Base-by-base conservation (phyloP, 1,139 yeast genomes). In the Diutina pseudorugosa region DNA sequence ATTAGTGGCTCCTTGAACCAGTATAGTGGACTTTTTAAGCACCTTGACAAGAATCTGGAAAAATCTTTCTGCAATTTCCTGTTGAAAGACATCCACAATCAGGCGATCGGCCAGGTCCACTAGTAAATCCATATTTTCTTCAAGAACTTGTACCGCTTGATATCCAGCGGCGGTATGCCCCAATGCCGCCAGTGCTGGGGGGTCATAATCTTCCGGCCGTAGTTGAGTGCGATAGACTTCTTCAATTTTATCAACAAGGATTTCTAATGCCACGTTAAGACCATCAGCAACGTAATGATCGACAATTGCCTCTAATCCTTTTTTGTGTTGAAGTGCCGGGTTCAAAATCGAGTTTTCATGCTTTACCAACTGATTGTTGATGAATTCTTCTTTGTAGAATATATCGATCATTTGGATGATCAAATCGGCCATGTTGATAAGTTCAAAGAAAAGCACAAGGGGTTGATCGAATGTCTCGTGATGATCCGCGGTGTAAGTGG, bases 231-330 rank as follows among this genome's bases (percentile, higher is more conserved):
- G 57, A 53, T 67, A 74, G 3, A 70, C 68, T 36, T 65, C 63
- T 47, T 73, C 79, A 42, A 91, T 80, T 63, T 91, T 95, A 58
- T 80, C 83, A 66, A 90, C 83, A 51, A 93, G 73, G 9, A 90
- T 91, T 58, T 88, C 95, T 50, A 93, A 88, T 50, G 98, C 96
- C 18, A 87, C 77, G 61, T 89, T 91, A 44, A 93, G 74, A 0
- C 98, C 98, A 62, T 85, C 89, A 0, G 98, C 98, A 25, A 93
- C 97, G 62, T 79, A 85, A 53, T 82, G 88, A 64, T 93, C 98
- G 9, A 93, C 79, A 69, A 82, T 72, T 11, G 80, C 81, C 62
- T 93, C 98, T 57, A 93, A 78, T 55, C 79, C 79, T 60, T 86
- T 83, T 64, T 93, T 93, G 45, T 82, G 82, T 61, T 89, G 93